Conservation (phyloP, 2,329 filamentous ascomycete species). For the Ophiostoma piceae region DNA sequence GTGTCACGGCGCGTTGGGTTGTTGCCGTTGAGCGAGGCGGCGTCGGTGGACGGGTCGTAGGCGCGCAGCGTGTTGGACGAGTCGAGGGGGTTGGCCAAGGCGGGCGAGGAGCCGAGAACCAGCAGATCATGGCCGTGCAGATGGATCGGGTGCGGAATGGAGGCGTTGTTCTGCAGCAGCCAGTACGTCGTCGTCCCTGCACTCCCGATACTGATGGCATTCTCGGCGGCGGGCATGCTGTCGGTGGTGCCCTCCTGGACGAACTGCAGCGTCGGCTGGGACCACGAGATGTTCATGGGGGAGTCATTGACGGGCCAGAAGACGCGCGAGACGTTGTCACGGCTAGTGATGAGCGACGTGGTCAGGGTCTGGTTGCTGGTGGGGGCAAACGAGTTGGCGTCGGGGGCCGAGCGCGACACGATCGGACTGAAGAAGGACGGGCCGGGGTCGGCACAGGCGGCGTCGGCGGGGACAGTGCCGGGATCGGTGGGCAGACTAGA, state of each 20-base stretch:
- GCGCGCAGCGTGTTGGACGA: slow-evolving; percentile 24
- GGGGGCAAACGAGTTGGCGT: slow-evolving; percentile 26
- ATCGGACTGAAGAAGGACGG: slow-evolving; percentile 26
- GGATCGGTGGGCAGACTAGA: slow-evolving; percentile 27
- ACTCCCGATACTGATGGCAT: slow-evolving; percentile 20
- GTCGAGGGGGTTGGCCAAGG: slow-evolving; percentile 25
- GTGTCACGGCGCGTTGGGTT: slow-evolving; percentile 48
- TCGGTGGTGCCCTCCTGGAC: slow-evolving; percentile 31
- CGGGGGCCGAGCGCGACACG: slow-evolving; percentile 26
- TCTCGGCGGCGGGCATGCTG: slow-evolving; percentile 19
- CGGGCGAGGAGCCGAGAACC: slow-evolving; percentile 32
- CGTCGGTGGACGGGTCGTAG: slow-evolving; percentile 33
- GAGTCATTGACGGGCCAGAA: slow-evolving; percentile 32
- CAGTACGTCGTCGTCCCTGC: slow-evolving; percentile 32
- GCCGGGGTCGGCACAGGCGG: slow-evolving; percentile 26
- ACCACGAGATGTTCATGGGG: slow-evolving; percentile 33
- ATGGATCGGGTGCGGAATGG: slow-evolving; percentile 32
- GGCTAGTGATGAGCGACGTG: slow-evolving; percentile 24
- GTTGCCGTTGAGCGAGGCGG: slow-evolving; percentile 32
- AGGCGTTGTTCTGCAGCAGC: slow-evolving; percentile 35
- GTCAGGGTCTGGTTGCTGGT: slow-evolving; percentile 23
- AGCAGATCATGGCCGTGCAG: slow-evolving; percentile 37
- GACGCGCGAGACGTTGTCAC: slow-evolving; percentile 31
- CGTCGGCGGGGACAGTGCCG: slow-evolving; percentile 30
- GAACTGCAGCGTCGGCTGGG: slow-evolving; percentile 36